phyloP scores from a whole-genome alignment of 352 stramenopile genomes.

The Halophytophthora polymorphica region DNA sequence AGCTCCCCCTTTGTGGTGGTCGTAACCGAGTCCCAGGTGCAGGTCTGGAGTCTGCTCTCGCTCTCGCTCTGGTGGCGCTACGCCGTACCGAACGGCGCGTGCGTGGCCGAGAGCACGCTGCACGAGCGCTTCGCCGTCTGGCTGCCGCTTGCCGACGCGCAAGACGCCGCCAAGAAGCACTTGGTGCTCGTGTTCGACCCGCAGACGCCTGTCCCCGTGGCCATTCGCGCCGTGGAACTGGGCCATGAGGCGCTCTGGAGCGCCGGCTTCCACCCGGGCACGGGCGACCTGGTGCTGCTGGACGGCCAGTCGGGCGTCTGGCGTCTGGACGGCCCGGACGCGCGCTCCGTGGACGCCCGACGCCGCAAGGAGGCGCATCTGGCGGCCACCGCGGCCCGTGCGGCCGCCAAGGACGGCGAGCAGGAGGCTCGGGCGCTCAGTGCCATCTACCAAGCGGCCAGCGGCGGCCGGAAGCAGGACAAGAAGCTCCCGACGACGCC shows the following conservation, averaged over 20 bases:
- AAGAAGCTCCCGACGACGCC: slow-evolving; percentile 15
- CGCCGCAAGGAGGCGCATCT: slow-evolving; percentile 34
- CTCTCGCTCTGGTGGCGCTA: slow-evolving; percentile 74
- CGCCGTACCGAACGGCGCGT: slow-evolving; percentile 33
- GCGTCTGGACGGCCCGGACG: slow-evolving; percentile 47
- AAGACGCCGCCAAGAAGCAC: slow-evolving; percentile 23
- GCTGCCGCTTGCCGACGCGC: slow-evolving; percentile 20
- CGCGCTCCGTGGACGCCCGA: slow-evolving; percentile 33
- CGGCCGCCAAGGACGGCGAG: slow-evolving; percentile 19
- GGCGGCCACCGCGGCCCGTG: slow-evolving; percentile 11
- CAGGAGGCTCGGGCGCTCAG: slow-evolving; percentile 40
- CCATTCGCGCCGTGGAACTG: slow-evolving; percentile 41
- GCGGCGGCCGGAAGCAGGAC: slow-evolving; percentile 17
- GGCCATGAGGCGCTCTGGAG: slow-evolving; percentile 36
- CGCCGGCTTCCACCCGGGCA: slow-evolving; percentile 53
- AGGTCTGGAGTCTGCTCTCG: slow-evolving; percentile 76
- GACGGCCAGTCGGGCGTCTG: slow-evolving; percentile 57
- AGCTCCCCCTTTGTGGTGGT: slow-evolving; percentile 66
- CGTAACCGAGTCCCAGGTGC: slow-evolving; percentile 48
- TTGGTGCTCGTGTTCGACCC: slow-evolving; percentile 51
- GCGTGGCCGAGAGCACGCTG: slow-evolving; percentile 31
- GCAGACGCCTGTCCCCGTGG: slow-evolving; percentile 42
- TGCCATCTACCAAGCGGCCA: slow-evolving; percentile 41
- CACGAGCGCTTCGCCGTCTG: slow-evolving; percentile 54
- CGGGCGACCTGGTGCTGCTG: slow-evolving; percentile 56